Percentiles rank a stretch among this genome's conserved stretches.
Conservation (phyloP, 1,284 basidiomycete genomes). For the Phylloporus sp. region DNA sequence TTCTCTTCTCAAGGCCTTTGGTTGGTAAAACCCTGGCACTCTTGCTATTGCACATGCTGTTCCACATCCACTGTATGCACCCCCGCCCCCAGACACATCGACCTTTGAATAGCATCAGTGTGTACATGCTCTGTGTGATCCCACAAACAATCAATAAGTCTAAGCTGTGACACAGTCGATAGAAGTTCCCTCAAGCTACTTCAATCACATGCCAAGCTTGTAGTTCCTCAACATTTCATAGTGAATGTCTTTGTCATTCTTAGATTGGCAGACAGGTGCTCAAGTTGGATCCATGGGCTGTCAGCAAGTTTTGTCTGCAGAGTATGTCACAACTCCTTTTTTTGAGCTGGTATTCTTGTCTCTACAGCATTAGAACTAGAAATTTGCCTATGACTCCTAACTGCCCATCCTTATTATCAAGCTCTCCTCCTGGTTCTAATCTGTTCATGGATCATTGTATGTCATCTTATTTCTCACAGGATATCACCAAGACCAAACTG, state of each 20-base stretch:
- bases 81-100: constrained; percentile 61
- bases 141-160: not conserved
- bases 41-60: constrained; percentile 68
- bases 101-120: constrained; percentile 54
- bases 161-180: constrained; percentile 64
- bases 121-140: constrained; percentile 44
- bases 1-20: too few relatives aligned
- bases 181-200: constrained; percentile 82
- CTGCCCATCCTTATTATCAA: constrained; percentile 90
- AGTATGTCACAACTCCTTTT: constrained; percentile 55
- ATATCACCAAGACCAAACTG: constrained; percentile 89
- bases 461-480: constrained; percentile 88
- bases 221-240: constrained; percentile 75
- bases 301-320: constrained; percentile 88
- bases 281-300: constrained; percentile 82
- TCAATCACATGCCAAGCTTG: constrained; percentile 82
- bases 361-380: constrained; percentile 69
- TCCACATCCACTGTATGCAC: constrained; percentile 55
- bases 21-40: constrained; percentile 53
- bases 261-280: constrained; percentile 69
- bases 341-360: not conserved
- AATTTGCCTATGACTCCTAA: constrained; percentile 71
- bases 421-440: constrained; percentile 86
- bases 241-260: constrained; percentile 80
- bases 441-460: constrained; percentile 89